Evolutionary conservation across 345 rosid species (phyloP).

Genomic region (rapeseed (Brassica napus)): DNA sequence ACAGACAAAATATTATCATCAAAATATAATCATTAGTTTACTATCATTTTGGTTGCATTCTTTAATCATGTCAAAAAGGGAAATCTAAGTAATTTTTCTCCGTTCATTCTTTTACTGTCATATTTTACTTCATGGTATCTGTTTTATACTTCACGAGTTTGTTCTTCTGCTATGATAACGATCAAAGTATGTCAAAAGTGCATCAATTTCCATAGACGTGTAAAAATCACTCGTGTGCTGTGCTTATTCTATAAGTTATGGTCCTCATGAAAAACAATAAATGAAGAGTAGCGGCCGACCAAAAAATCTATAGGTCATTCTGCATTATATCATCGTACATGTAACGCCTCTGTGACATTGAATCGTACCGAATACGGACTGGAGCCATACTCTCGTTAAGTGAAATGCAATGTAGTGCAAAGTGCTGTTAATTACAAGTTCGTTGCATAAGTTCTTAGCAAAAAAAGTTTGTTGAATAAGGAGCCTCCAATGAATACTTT

Average conservation of each 20-base stretch:
- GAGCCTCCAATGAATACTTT: too few relatives aligned
- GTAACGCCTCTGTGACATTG: background rate
- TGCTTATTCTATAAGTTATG: background rate
- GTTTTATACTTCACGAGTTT: background rate
- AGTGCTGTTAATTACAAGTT: background rate
- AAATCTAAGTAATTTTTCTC: background rate
- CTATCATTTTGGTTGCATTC: background rate
- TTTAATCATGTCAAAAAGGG: background rate
- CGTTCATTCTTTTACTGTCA: background rate
- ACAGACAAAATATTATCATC: background rate
- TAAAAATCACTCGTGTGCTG: background rate
- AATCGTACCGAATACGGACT: slow-evolving; percentile 7
- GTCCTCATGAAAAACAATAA: background rate
- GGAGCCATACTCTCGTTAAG: slow-evolving; percentile 4
- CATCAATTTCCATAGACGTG: background rate
- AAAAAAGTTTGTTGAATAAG: too few relatives aligned
- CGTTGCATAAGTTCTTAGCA: background rate
- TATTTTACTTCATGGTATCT: background rate
- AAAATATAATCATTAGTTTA: background rate
- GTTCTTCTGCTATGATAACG: background rate
- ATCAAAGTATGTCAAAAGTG: background rate
- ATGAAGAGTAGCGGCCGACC: slow-evolving; percentile 27
- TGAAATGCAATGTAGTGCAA: slow-evolving; percentile 2
- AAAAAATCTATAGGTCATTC: slow-evolving; percentile 9
- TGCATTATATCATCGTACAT: background rate